Conservation (phyloP, 2,329 filamentous ascomycete species). For the Trichoderma harzianum region DNA sequence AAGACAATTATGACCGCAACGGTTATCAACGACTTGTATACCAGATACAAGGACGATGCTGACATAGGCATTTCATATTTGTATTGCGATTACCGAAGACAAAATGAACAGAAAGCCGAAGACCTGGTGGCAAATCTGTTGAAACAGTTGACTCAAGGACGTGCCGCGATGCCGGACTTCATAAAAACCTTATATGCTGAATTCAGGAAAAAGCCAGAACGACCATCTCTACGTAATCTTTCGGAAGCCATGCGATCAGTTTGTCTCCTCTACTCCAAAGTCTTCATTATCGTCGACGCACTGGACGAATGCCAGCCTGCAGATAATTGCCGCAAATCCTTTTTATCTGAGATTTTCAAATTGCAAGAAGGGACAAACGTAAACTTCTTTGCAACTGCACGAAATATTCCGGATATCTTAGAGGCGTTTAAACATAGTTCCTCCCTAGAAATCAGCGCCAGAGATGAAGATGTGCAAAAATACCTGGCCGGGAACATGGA, state of each 20-base stretch:
- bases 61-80: constrained; percentile 42
- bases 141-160: not conserved
- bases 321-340: not conserved
- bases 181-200: not conserved
- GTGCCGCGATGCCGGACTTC: not conserved
- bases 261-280: not conserved
- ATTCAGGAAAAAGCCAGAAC: not conserved
- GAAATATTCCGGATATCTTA: not conserved
- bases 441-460: not conserved
- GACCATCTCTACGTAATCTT: not conserved
- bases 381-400: constrained; percentile 23
- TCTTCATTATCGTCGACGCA: constrained; percentile 8
- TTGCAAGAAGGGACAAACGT: not conserved
- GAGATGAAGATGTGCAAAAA: constrained; percentile 5
- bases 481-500: not conserved
- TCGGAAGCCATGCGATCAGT: not conserved
- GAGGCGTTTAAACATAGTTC: not conserved
- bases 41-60: constrained; percentile 21
- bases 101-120: constrained; percentile 25
- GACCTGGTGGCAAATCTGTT: not conserved
- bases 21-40: constrained; percentile 39
- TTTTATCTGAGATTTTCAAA: not conserved
- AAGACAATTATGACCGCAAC: constrained; percentile 46
- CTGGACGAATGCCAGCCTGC: not conserved
- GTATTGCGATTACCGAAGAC: constrained; percentile 42